Evolutionary conservation across 176 grass and related monocot genomes (phyloP), one percentile per base, ranked within the genome.

Genomic region (Tillandsia fasciculata): DNA sequence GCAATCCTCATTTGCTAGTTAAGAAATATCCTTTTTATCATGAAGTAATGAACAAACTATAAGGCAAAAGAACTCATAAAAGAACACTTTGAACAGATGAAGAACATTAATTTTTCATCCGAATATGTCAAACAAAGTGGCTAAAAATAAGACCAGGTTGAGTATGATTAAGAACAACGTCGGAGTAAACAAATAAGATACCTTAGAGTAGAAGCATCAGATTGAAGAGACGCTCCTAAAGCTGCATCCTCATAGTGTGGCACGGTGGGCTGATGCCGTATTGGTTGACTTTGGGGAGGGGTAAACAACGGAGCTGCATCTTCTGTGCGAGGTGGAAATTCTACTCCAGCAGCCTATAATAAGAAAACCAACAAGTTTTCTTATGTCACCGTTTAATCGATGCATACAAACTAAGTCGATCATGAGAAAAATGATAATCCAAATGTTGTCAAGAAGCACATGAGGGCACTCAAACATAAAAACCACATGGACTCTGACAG

Each of bases 291-390:
- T 83, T 90, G 90, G 71, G 90, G 95, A 69, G 95, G 95, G 71
- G 90, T 90, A 80, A 99, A 99, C 49, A 99, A 65, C 9, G 90
- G 95, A 53, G 80, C 84, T 9, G 67, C 64, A 70, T 88, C 89
- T 73, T 99, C 90, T 47, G 77, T 82, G 24, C 87, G 82, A 54
- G 87, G 87, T 72, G 95, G 95, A 87, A 99, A 99, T 87, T 94
- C 87, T 57, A 99, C 77, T 80, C 95, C 95, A 80, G 84, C 87
- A 82, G 83, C 54, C 95, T 99, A 78, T 67, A 69, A 71, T 18
- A 23, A 79, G 10, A 83, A 26, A 49, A 68, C 49, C 50, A 78
- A 20, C 48, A 57, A 66, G 17, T 50, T 18, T 58, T 59, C 13
- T 68, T 61, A 71, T 22, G 42, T 76, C 28, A 78, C 74, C 12